phyloP scores from a whole-genome alignment of 148 eudicot species.

The Cornus controversa region DNA sequence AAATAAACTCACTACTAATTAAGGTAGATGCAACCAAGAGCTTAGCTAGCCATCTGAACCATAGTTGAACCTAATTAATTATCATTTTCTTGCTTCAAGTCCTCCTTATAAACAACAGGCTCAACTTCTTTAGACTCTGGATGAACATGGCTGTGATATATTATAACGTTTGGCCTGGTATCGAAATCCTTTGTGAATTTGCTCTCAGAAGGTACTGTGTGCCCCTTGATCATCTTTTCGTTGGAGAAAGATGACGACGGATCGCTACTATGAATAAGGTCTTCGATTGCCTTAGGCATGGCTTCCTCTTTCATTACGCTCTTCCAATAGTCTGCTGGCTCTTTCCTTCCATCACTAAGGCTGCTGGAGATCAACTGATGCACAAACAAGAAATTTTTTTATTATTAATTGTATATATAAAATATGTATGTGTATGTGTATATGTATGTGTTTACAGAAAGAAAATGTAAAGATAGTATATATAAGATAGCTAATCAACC shows the following conservation, averaged over 20 bases:
- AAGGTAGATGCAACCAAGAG: too few species aligned
- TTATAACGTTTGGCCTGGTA: constrained; percentile 25
- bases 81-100: neutral
- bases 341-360: constrained; percentile 33
- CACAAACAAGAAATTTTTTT: neutral
- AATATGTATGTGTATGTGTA: too few species aligned
- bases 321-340: constrained; percentile 49
- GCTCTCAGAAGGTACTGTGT: neutral
- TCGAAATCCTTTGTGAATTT: constrained; percentile 33
- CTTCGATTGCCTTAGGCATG: constrained; percentile 43
- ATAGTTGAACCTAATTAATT: too few species aligned
- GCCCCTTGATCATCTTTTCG: neutral
- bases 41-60: neutral
- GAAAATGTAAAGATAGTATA: too few species aligned
- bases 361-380: constrained; percentile 32
- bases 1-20: too few species aligned
- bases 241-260: neutral
- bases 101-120: neutral
- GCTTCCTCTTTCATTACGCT: constrained; percentile 45
- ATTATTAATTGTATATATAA: too few species aligned
- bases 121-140: neutral
- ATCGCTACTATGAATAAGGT: constrained; percentile 13
- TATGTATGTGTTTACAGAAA: too few species aligned
- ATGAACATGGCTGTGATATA: constrained; percentile 33
- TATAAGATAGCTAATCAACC: too few species aligned